Evolutionary conservation across 805 yeast genomes (phyloP).

Genomic region (Schwanniomyces sp.): DNA sequence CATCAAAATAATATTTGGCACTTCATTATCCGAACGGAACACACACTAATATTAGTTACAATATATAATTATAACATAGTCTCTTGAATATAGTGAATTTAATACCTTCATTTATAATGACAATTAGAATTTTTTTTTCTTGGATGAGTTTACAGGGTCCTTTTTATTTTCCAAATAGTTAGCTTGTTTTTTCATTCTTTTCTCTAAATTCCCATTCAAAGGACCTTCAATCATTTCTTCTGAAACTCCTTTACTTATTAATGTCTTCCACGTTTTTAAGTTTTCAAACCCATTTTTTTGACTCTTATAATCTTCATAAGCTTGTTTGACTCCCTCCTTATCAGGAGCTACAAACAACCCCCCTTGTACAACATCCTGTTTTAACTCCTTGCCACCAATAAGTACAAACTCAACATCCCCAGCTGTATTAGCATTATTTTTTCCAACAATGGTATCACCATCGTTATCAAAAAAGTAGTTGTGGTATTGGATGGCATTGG

Average conservation of each 20-base stretch:
- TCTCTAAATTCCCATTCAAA: conserved; percentile 31
- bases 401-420: conserved; percentile 61
- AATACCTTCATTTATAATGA: too few species aligned
- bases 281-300: conserved; percentile 71
- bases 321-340: conserved; percentile 63
- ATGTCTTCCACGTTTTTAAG: conserved; percentile 58
- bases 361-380: conserved; percentile 81
- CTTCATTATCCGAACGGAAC: too few species aligned
- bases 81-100: too few species aligned
- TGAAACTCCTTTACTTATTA: conserved; percentile 44
- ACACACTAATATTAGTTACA: too few species aligned
- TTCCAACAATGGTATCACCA: conserved; percentile 62
- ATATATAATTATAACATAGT: too few species aligned
- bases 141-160: too few species aligned
- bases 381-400: conserved; percentile 70
- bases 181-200: conserved; percentile 22
- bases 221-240: conserved; percentile 40
- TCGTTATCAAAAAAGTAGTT: conserved; percentile 66
- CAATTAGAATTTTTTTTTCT: too few species aligned
- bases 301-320: conserved; percentile 69
- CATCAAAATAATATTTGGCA: too few species aligned
- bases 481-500: conserved; percentile 43
- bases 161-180: conserved; percentile 6
- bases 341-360: conserved; percentile 89
- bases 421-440: conserved; percentile 25